Conservation (phyloP, 176 grass and related monocot species). For the Zea luxurians region DNA sequence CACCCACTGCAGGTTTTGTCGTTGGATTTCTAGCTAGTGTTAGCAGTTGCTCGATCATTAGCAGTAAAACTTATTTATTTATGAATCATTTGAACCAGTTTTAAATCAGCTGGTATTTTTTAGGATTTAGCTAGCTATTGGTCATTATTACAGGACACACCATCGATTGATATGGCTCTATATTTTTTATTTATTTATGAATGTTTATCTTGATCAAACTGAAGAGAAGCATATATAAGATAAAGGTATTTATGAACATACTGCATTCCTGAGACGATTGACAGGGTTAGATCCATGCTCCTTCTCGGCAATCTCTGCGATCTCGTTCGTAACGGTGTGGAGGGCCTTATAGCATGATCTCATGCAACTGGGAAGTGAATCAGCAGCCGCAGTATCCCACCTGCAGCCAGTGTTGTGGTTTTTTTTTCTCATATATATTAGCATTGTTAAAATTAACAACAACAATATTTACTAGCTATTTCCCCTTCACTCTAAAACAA, state of each 20-base stretch:
- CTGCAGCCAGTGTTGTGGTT: neutral
- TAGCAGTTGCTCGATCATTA: neutral
- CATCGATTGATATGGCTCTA: too few relatives aligned
- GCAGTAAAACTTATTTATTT: neutral
- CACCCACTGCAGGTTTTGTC: slow-evolving; percentile 42
- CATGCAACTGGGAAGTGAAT: slow-evolving; percentile 66
- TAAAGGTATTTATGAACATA: slow-evolving; percentile 12
- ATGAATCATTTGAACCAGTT: neutral
- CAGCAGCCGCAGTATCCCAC: slow-evolving; percentile 42
- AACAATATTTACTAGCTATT: too few relatives aligned
- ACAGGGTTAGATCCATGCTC: slow-evolving; percentile 53
- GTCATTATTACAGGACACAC: too few relatives aligned
- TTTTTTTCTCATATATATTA: too few relatives aligned
- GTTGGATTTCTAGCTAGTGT: neutral
- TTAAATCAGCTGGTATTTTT: neutral
- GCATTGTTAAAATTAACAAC: too few relatives aligned
- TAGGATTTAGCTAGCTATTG: neutral
- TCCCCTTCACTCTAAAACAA: too few relatives aligned
- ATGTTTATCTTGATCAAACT: neutral
- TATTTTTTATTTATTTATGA: neutral
- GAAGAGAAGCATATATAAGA: neutral
- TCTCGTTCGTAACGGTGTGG: slow-evolving; percentile 50
- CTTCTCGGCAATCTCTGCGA: slow-evolving; percentile 31
- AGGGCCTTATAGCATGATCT: slow-evolving; percentile 51
- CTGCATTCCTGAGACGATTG: slow-evolving; percentile 40